Evolutionary conservation across 306 rosid species (phyloP), one percentile per base, ranked within the genome.

Genomic region (Oxytropis ochrocephala): DNA sequence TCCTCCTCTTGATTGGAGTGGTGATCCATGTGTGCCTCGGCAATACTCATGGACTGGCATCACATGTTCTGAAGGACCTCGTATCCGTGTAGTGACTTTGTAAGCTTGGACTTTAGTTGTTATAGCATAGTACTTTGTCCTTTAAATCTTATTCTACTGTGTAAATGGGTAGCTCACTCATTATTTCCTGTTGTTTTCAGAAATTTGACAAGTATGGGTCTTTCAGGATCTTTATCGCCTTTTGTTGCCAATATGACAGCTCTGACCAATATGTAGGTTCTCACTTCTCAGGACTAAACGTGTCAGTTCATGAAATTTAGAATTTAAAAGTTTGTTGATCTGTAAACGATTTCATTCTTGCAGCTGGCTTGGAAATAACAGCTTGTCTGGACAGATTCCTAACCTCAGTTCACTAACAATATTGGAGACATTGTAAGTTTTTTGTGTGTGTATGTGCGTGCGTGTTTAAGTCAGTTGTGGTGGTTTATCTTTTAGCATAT

Each of bases 281-380:
- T 79, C 24, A 8, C 92, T 79, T 70, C 46, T 79, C 24, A 8
- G 14, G 11, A 44, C 55, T 46, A 64, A 42, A 50, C 13, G 18
- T 27, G 47, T 21, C 33, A 3, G 6, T 30, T 65, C 6, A 44
- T 56, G 62, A 74, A 58, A 56, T 74, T 51, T 74, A 69, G 62
- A 30, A 42, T 39, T 18, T 19, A 13, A 41, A 3, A 0, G 46
- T 36, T 6, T 64, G 70, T 54, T 81, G 64, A 71, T 63, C 73
- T 38, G 49, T 12, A 21, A 77, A 72, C 42, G 39, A 19, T 47
- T 67, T 30, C 24, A 43, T 60, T 60, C 60, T 77, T 69, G 66
- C 86, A 91, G 97, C 75, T 87, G 86, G 97, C 95, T 95, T 33
- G 95, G 96, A 60, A 86, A 83, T 72, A 95, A 91, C 82, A 91